Evolutionary conservation across 1,284 basidiomycete genomes (phyloP).

Genomic region (Pterulicium gracile): DNA sequence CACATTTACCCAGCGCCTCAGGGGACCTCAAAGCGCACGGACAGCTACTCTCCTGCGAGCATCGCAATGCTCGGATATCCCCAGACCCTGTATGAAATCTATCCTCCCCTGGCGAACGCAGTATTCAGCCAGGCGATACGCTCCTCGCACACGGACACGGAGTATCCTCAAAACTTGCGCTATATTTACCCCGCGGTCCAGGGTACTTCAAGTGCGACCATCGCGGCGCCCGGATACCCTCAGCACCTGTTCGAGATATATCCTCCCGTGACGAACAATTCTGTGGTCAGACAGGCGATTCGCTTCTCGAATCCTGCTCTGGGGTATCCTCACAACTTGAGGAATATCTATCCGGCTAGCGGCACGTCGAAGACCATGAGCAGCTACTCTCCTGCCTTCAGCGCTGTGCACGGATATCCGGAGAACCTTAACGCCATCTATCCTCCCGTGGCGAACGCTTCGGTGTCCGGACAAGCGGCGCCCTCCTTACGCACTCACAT

Average conservation of each 20-base stretch:
- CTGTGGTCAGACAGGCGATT: background rate
- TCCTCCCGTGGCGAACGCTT: background rate
- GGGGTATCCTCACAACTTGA: background rate
- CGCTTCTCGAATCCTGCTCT: background rate
- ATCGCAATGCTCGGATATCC: background rate
- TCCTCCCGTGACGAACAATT: slow-evolving; percentile 1
- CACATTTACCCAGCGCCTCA: background rate
- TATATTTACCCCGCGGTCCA: background rate
- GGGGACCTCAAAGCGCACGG: background rate
- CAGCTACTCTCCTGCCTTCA: no score
- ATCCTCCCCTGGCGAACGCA: no score
- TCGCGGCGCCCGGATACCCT: background rate
- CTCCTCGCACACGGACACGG: no score
- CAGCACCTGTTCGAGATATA: background rate
- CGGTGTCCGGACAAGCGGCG: background rate
- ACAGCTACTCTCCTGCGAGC: no score
- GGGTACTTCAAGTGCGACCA: background rate
- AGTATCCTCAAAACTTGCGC: background rate
- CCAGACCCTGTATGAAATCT: background rate
- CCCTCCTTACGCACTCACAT: no score
- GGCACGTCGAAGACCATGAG: no score
- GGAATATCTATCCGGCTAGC: background rate
- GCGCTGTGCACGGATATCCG: no score
- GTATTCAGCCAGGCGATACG: no score
- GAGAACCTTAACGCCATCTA: slow-evolving; percentile 1